Evolutionary conservation across 352 stramenopile species (phyloP), one percentile per base, ranked within the genome.

Genomic region (Globisporangium parvum): DNA sequence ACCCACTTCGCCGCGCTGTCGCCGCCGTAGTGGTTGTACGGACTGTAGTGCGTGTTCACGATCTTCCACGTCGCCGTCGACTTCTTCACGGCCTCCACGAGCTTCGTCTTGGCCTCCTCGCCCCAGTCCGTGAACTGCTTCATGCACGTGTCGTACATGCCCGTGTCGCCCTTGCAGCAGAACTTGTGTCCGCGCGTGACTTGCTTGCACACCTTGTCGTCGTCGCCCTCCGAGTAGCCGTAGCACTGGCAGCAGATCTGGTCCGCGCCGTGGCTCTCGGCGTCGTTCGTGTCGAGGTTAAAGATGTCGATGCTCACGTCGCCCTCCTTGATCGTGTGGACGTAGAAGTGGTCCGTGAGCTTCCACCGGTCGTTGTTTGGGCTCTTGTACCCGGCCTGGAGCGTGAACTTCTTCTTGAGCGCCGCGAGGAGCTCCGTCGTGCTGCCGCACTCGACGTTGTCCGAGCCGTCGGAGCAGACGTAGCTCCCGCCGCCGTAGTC

Each of bases 191-290:
- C 80, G 11, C 68, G 68, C 35, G 70, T 65, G 6, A 77, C 65
- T 33, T 81, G 76, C 51, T 76, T 77, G 57, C 77, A 91, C 35
- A 51, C 60, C 18, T 67, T 63, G 58, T 83, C 51, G 64, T 82
- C 69, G 21, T 72, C 66, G 6, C 75, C 77, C 20, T 71, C 48
- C 20, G 69, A 55, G 57, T 91, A 93, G 17, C 77, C 83, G 57
- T 88, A 93, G 72, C 83, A 93, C 59, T 93, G 83, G 56, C 83
- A 93, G 49, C 83, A 93, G 17, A 88, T 81, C 47, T 93, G 76
- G 46, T 77, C 69, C 18, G 73, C 76, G 24, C 70, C 77, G 65
- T 91, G 80, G 5, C 73, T 70, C 26, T 70, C 77, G 0, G 80
- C 80, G 46, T 86, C 75, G 60, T 88, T 95, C 49, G 80, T 91